A percentile compares a stretch with the other conserved stretches of the same genome.
Evolutionary conservation across 2,329 filamentous ascomycete species (phyloP).

Genomic region (Tolypocladium endophyticum): DNA sequence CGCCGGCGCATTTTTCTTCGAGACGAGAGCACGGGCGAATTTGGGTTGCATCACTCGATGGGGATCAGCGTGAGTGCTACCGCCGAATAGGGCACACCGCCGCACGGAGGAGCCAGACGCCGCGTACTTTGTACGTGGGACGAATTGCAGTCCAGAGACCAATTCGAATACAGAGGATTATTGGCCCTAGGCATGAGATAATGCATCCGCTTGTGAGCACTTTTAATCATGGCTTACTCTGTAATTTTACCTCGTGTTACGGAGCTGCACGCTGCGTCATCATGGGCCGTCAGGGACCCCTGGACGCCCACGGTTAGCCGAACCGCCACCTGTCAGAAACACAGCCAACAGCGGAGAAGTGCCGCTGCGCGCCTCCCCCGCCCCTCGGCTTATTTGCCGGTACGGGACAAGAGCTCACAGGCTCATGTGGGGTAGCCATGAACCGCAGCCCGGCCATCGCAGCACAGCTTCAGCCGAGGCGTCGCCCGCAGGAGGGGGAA

Average conservation of each 20-base stretch:
- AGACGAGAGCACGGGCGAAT: background rate
- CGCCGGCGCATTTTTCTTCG: background rate
- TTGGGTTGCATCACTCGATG: background rate
- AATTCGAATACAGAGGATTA: background rate
- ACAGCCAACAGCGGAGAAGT: no score
- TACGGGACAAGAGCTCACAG: background rate
- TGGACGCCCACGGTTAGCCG: background rate
- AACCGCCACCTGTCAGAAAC: no score
- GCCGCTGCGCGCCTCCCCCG: background rate
- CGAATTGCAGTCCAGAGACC: background rate
- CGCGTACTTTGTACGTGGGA: background rate
- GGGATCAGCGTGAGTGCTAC: background rate
- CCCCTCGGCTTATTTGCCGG: background rate
- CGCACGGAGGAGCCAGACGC: background rate
- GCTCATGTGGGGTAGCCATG: background rate
- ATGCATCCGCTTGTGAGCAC: no score
- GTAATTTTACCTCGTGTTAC: no score
- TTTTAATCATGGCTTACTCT: no score
- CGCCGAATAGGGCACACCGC: background rate
- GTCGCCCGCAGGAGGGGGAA: background rate
- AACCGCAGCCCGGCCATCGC: background rate
- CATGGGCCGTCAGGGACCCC: background rate
- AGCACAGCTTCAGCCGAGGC: background rate
- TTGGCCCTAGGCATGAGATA: no score
- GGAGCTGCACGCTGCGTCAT: no score